These are phyloP conservation scores for Cryptomeria japonica DNA, from an alignment of 75 land plant species.

Conservation along the genomic window DNA sequence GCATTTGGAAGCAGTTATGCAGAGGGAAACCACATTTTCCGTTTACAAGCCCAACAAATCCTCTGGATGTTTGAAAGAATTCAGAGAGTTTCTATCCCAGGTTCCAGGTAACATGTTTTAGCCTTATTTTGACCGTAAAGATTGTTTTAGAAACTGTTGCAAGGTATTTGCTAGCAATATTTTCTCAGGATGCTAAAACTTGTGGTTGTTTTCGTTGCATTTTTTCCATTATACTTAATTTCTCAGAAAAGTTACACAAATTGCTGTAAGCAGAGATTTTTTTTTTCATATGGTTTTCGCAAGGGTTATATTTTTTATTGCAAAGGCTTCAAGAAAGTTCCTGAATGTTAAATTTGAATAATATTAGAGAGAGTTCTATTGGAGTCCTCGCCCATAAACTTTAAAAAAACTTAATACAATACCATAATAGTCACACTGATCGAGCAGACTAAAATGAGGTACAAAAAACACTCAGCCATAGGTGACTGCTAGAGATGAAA, in stretches of 20 bases:
- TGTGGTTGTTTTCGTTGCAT: neutral
- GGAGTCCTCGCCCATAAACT: no score
- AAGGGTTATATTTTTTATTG: neutral
- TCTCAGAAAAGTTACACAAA: neutral
- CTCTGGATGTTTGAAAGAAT: conserved; percentile 15
- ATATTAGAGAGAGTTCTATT: no score
- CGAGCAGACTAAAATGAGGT: no score
- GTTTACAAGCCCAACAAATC: conserved; percentile 21
- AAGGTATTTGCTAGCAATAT: neutral
- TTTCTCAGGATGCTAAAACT: neutral
- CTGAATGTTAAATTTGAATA: no score
- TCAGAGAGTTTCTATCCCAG: conserved; percentile 31
- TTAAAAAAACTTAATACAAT: no score
- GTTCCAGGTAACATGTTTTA: conserved; percentile 36
- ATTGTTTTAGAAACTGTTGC: neutral
- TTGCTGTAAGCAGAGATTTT: neutral
- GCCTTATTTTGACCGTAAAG: neutral
- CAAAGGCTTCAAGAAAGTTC: no score
- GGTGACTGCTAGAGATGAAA: no score
- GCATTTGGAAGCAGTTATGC: conserved; percentile 42
- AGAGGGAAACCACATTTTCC: conserved; percentile 27
- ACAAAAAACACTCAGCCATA: no score
- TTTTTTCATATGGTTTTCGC: neutral
- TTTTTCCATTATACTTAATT: neutral
- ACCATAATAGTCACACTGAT: no score